Evolutionary conservation across 2,329 filamentous ascomycete species (phyloP).

Genomic region (Gaeumannomyces tritici): DNA sequence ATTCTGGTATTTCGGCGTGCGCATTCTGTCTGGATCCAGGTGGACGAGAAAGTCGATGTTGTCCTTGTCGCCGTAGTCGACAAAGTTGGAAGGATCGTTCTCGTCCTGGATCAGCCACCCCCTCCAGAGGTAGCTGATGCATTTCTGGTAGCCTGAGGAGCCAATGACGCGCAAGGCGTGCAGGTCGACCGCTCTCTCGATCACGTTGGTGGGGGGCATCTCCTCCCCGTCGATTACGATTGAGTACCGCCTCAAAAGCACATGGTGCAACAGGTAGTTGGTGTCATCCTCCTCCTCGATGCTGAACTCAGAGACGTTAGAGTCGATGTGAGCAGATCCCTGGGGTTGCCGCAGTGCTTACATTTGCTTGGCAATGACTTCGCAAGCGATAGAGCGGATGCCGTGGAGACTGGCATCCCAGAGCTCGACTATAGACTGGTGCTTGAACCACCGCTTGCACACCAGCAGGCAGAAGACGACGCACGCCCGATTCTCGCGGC

Average conservation of each 20-base stretch:
- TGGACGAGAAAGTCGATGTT: constrained; percentile 71
- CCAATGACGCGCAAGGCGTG: constrained; percentile 85
- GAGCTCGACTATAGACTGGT: constrained; percentile 69
- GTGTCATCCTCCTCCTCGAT: constrained; percentile 81
- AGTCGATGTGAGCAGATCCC: too few relatives aligned
- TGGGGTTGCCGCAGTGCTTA: constrained; percentile 19
- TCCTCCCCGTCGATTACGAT: constrained; percentile 63
- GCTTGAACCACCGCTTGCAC: constrained; percentile 62
- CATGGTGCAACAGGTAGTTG: constrained; percentile 66
- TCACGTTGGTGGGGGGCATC: constrained; percentile 72
- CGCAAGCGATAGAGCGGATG: constrained; percentile 71
- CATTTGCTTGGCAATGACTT: constrained; percentile 80
- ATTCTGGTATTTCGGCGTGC: constrained; percentile 88
- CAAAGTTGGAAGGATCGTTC: constrained; percentile 77
- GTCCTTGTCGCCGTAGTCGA: constrained; percentile 76
- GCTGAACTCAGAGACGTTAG: constrained; percentile 24
- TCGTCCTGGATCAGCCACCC: constrained; percentile 98
- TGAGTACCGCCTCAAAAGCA: constrained; percentile 84
- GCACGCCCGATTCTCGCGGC: constrained; percentile 62
- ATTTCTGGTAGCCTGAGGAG: constrained; percentile 91
- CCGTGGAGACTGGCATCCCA: constrained; percentile 86
- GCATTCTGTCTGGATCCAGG: constrained; percentile 89
- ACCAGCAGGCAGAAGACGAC: constrained; percentile 79
- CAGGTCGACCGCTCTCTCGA: constrained; percentile 88
- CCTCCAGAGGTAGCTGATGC: constrained; percentile 83